Percentiles rank a stretch among this genome's conserved stretches.
These are phyloP conservation scores for Suaeda aralocaspica DNA, from an alignment of 148 eudicot genomes.

Conservation along the genomic window DNA sequence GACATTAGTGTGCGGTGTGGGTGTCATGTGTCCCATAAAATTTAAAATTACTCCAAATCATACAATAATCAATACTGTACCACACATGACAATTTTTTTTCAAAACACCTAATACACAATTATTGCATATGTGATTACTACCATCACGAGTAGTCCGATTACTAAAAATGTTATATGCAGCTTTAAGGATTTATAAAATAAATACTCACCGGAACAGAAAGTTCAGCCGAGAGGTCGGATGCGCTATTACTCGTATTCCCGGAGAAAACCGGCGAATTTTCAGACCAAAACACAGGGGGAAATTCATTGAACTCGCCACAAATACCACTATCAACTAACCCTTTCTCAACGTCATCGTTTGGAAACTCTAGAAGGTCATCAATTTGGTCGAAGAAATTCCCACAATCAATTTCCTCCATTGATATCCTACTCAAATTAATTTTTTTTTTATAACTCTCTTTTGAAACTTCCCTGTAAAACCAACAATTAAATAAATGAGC, in stretches of 20 bases:
- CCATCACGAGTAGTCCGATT: too few relatives aligned
- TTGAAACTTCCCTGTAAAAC: background rate
- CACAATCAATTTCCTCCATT: conserved; percentile 51
- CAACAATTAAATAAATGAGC: too few relatives aligned
- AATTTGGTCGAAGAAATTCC: conserved; percentile 57
- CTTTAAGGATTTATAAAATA: background rate
- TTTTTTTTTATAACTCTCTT: conserved; percentile 13
- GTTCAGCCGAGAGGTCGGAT: conserved; percentile 64
- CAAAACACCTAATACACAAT: too few relatives aligned
- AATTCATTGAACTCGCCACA: conserved; percentile 11
- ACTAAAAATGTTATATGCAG: too few relatives aligned
- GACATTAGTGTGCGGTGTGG: too few relatives aligned
- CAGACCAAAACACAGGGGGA: conserved; percentile 41
- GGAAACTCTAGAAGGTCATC: conserved; percentile 68
- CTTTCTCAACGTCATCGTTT: conserved; percentile 40
- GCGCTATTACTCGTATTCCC: conserved; percentile 28
- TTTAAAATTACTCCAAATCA: too few relatives aligned
- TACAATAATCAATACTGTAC: too few relatives aligned
- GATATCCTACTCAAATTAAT: conserved; percentile 35
- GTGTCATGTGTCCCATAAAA: too few relatives aligned
- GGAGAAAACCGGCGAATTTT: conserved; percentile 38
- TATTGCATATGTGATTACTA: too few relatives aligned
- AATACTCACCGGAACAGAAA: conserved; percentile 73
- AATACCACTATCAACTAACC: conserved; percentile 6
- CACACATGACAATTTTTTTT: too few relatives aligned